Conservation (phyloP, 2,329 filamentous ascomycete genomes). For the Epichloe aotearoae region DNA sequence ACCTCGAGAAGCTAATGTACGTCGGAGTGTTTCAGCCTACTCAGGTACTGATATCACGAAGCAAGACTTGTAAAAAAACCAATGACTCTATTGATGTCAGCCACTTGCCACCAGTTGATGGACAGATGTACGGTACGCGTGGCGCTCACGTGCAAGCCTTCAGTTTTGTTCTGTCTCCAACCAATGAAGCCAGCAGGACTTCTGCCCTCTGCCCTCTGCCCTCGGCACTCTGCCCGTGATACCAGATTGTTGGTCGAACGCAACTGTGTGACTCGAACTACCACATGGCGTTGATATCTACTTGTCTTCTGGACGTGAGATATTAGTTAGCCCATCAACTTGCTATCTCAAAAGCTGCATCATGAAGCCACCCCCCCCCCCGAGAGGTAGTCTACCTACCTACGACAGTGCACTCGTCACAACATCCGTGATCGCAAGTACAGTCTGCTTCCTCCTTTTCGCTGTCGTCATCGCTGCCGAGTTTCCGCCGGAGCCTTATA, state of each 20-base stretch:
- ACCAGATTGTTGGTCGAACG: too few relatives aligned
- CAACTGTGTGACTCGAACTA: not conserved
- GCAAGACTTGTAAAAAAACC: too few relatives aligned
- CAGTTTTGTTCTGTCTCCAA: too few relatives aligned
- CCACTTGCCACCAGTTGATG: too few relatives aligned
- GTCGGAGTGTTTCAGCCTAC: not conserved
- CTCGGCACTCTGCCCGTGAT: too few relatives aligned
- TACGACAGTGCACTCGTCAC: conserved; percentile 31
- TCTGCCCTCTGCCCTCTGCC: too few relatives aligned
- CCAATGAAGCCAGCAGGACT: too few relatives aligned
- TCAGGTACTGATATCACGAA: too few relatives aligned
- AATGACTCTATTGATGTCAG: too few relatives aligned
- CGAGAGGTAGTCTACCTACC: conserved; percentile 19
- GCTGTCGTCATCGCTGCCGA: conserved; percentile 13
- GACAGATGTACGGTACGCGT: too few relatives aligned
- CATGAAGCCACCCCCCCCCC: not conserved
- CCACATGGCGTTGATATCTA: not conserved
- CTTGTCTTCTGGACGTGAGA: not conserved
- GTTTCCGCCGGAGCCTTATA: conserved; percentile 17
- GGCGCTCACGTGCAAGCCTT: too few relatives aligned
- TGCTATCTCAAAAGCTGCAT: too few relatives aligned
- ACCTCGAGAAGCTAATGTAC: not conserved
- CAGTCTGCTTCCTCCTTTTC: conserved; percentile 24
- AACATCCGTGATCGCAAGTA: conserved; percentile 40
- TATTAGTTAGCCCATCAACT: not conserved